Base-by-base conservation (phyloP, 163 green algal species). In the Scenedesmus sp. region DNA sequence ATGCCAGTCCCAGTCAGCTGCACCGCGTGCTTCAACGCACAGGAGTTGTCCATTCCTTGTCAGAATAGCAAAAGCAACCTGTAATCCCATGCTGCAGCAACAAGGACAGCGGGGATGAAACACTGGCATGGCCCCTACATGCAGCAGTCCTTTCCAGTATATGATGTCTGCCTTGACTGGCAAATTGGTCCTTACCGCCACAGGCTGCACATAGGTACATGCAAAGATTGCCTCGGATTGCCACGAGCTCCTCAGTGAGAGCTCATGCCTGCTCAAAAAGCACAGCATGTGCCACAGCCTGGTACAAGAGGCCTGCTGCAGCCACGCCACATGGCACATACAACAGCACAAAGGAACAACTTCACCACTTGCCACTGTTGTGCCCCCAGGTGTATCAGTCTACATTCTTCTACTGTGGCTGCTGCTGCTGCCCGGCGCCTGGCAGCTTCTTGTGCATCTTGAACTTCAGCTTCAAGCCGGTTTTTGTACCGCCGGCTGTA, bases 401-500 rank as follows among this genome's bases (percentile, higher is more conserved):
- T 15, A 22, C 12, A n/a, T 22, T 26, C 26, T 33, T 1, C 65
- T 18, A 40, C 43, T 42, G 79, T 43, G 40, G 43, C 65, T 89
- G 68, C 85, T 89, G 85, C 68, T 37, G 43, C 40, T 53, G 44
- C n/a, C 24, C 59, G 10, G 61, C 40, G 22, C 78, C 78, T 5
- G 78, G 78, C 78, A 84, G 85, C 70, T 85, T 78, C 85, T 90
- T 90, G 16, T 24, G 35, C 15, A 89, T 26, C 46, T 90, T 90
- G 68, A 90, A 42, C 46, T 90, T 90, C 24, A 90, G 70, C 72
- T 78, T 84, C 26, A 85, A 5, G 24, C 70, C 70, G 30, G 33
- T 85, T 73, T 37, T 44, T 4, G 82, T 43, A 35, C 82, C 70
- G 22, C 35, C 82, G 56, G 82, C 51, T 78, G 82, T 53, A 78